Evolutionary conservation across 129 eudicot genomes (phyloP).

Genomic region (Centella asiatica): DNA sequence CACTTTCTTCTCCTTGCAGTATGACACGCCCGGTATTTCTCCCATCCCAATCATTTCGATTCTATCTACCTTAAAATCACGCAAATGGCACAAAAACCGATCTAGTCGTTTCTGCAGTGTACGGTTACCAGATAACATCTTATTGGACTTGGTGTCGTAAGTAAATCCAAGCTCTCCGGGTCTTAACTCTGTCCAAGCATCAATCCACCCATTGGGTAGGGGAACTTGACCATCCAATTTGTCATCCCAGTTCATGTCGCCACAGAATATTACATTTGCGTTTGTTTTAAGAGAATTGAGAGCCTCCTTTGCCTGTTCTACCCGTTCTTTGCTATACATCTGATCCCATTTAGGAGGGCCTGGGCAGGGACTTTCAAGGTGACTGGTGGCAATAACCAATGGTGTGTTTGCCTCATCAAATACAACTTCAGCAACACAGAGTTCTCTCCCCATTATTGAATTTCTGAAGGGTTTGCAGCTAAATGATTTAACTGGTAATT

Average conservation of each 20-base stretch:
- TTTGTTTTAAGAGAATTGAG: slow-evolving; percentile 41
- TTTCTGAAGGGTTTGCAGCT: slow-evolving; percentile 53
- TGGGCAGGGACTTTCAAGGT: slow-evolving; percentile 88
- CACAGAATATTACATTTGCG: slow-evolving; percentile 65
- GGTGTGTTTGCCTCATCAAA: slow-evolving; percentile 19
- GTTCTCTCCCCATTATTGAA: slow-evolving; percentile 70
- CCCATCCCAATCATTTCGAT: slow-evolving; percentile 68
- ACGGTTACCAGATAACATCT: slow-evolving; percentile 67
- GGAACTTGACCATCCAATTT: slow-evolving; percentile 78
- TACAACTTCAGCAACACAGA: slow-evolving; percentile 58
- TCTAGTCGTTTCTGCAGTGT: slow-evolving; percentile 73
- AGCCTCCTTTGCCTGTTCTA: slow-evolving; percentile 73
- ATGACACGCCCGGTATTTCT: slow-evolving; percentile 56
- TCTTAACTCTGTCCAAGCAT: slow-evolving; percentile 65
- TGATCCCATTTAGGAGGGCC: slow-evolving; percentile 94
- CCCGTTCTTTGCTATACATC: slow-evolving; percentile 88
- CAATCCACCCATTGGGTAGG: slow-evolving; percentile 62
- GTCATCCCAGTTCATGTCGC: slow-evolving; percentile 97
- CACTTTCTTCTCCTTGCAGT: slow-evolving; percentile 57
- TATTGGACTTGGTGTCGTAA: slow-evolving; percentile 80
- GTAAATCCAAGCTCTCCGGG: slow-evolving; percentile 67
- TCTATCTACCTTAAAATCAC: slow-evolving; percentile 39
- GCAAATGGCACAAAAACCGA: slow-evolving; percentile 38
- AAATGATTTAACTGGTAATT: slow-evolving; percentile 56
- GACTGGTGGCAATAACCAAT: slow-evolving; percentile 68